A percentile compares a stretch with the other conserved stretches of the same genome.
phyloP scores from a whole-genome alignment of 768 basidiomycete genomes.

The Leccinum aurantiacum region DNA sequence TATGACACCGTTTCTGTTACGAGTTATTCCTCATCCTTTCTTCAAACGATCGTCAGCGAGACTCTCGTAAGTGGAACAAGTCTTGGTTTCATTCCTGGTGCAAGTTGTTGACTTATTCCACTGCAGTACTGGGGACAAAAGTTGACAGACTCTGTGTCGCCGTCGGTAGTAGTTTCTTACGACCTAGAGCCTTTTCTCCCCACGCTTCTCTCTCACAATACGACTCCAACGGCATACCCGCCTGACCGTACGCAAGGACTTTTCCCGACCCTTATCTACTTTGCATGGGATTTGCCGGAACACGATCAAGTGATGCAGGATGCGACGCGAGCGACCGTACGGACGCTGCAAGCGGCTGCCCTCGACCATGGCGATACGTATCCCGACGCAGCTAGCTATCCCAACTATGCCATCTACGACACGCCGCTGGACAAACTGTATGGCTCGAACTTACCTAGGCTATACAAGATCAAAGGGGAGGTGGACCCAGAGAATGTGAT shows the following conservation, averaged over 20 bases:
- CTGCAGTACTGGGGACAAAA: no score
- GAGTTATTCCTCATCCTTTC: constrained; percentile 5
- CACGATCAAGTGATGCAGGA: constrained; percentile 28
- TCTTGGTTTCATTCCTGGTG: no score
- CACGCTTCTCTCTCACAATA: constrained; percentile 37
- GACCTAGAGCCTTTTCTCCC: constrained; percentile 53
- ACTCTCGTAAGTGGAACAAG: background rate
- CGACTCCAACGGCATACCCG: constrained; percentile 45
- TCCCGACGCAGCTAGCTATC: no score
- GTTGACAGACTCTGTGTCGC: no score
- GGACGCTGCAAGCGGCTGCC: constrained; percentile 38
- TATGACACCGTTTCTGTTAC: constrained; percentile 1
- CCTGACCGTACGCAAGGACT: constrained; percentile 36
- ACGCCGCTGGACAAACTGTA: no score
- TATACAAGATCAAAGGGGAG: no score
- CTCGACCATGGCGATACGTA: no score
- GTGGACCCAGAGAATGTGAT: no score
- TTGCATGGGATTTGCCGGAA: background rate
- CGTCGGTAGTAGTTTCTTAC: no score
- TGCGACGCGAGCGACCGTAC: constrained; percentile 39
- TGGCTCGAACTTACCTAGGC: no score
- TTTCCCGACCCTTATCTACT: constrained; percentile 49
- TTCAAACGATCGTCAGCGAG: constrained; percentile 15
- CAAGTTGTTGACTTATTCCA: no score
- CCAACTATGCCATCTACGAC: no score